Conservation (phyloP, 1,284 basidiomycete species). For the Laetiporus sulphureus region DNA sequence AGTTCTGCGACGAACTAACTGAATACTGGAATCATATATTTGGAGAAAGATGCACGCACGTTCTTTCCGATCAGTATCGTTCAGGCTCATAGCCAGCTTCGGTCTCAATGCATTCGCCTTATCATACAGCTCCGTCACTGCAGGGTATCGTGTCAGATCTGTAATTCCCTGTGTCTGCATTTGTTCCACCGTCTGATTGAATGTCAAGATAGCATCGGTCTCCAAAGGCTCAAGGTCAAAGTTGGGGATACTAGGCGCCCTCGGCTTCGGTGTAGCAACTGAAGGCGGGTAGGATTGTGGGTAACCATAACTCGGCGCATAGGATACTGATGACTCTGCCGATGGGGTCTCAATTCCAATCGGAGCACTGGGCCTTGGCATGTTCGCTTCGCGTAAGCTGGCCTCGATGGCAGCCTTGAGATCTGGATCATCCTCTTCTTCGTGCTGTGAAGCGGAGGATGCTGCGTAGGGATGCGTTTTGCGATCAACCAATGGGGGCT, state of each 20-base stretch:
- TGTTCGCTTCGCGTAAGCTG: constrained; percentile 80
- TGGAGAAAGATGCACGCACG: constrained; percentile 27
- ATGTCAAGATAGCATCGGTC: constrained; percentile 80
- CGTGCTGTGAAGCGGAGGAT: constrained; percentile 35
- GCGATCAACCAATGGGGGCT: constrained; percentile 67
- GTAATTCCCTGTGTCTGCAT: constrained; percentile 72
- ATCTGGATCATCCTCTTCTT: constrained; percentile 91
- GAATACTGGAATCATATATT: constrained; percentile 1
- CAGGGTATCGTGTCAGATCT: constrained; percentile 76
- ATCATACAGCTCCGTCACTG: constrained; percentile 78
- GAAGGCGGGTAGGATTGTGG: constrained; percentile 31
- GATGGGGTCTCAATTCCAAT: constrained; percentile 48
- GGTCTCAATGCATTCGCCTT: constrained; percentile 79
- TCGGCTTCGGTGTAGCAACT: constrained; percentile 34
- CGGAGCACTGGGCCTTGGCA: constrained; percentile 76
- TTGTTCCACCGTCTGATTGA: constrained; percentile 85
- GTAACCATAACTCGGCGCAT: constrained; percentile 28
- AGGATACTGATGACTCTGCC: constrained; percentile 35
- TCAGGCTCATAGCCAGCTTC: constrained; percentile 79
- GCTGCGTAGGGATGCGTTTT: constrained; percentile 25
- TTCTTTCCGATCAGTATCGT: constrained; percentile 85
- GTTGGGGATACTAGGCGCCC: constrained; percentile 50
- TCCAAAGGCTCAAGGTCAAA: constrained; percentile 80
- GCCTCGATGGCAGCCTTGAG: constrained; percentile 94
- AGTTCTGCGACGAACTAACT: constrained; percentile 47